Evolutionary conservation across 1,284 basidiomycete species (phyloP).

Genomic region (Coniferiporia sulphurascens): DNA sequence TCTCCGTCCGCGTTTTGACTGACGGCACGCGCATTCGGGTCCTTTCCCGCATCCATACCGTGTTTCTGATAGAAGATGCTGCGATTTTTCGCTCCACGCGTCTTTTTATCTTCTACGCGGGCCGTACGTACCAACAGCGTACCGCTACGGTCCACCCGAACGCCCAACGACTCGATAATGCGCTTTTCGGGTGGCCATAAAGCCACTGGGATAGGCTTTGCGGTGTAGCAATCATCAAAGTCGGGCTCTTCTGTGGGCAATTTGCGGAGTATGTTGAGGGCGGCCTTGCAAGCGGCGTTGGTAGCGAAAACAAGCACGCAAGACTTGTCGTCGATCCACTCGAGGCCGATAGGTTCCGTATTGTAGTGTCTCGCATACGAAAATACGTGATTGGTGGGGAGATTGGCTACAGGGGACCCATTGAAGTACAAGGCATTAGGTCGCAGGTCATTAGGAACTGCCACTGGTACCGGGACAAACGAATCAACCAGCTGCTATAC

Average conservation of each 20-base stretch:
- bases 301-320: slow-evolving; percentile 70
- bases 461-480: neutral
- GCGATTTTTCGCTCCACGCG: slow-evolving; percentile 59
- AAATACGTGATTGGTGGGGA: slow-evolving; percentile 67
- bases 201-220: slow-evolving; percentile 61
- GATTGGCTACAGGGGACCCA: slow-evolving; percentile 64
- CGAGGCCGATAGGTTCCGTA: slow-evolving; percentile 59
- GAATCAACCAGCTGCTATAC: slow-evolving; percentile 4
- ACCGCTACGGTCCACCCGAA: slow-evolving; percentile 56
- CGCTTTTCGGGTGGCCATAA: slow-evolving; percentile 76
- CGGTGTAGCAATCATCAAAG: slow-evolving; percentile 50
- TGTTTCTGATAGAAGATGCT: slow-evolving; percentile 75
- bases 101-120: slow-evolving; percentile 60
- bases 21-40: slow-evolving; percentile 31
- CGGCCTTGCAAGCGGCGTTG: slow-evolving; percentile 46
- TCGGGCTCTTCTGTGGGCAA: slow-evolving; percentile 46
- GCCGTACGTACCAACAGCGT: slow-evolving; percentile 70
- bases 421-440: slow-evolving; percentile 65
- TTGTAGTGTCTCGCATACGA: slow-evolving; percentile 74
- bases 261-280: slow-evolving; percentile 47
- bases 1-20: slow-evolving; percentile 27
- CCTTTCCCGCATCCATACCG: slow-evolving; percentile 59
- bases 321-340: slow-evolving; percentile 77
- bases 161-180: slow-evolving; percentile 62
- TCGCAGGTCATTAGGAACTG: slow-evolving; percentile 28